Conservation (phyloP, 2,329 filamentous ascomycete species). For the Aspergillus sclerotialis region DNA sequence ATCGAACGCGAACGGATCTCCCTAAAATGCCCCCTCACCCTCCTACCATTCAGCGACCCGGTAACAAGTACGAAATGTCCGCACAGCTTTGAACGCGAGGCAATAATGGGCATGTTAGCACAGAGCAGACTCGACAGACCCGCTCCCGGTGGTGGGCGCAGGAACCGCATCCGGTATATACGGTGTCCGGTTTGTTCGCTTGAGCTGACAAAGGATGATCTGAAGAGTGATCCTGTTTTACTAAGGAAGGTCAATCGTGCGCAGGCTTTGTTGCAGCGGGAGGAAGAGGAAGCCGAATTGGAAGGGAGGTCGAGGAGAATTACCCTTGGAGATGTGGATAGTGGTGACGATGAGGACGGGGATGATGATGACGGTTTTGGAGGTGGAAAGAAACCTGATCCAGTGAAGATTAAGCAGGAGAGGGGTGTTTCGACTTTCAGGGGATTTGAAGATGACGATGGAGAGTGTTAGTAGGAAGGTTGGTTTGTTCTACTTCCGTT, state of each 20-base stretch:
- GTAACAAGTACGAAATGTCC: constrained; percentile 44
- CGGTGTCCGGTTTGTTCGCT: constrained; percentile 39
- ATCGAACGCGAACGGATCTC: constrained; percentile 40
- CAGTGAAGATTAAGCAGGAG: neutral
- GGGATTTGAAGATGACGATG: too few species aligned
- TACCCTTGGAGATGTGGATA: constrained; percentile 6
- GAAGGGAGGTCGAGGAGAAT: constrained; percentile 6
- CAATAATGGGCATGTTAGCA: constrained; percentile 39
- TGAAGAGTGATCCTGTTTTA: constrained; percentile 35
- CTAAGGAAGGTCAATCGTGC: constrained; percentile 31
- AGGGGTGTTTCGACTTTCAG: too few species aligned
- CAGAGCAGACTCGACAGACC: constrained; percentile 22
- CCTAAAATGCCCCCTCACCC: constrained; percentile 43
- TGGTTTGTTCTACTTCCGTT: too few species aligned
- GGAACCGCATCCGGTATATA: constrained; percentile 16
- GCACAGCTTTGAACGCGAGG: constrained; percentile 43
- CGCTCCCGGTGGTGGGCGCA: constrained; percentile 12
- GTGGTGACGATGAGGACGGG: constrained; percentile 1
- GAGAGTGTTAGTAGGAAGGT: too few species aligned
- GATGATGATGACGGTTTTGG: too few species aligned
- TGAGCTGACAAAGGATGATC: constrained; percentile 28
- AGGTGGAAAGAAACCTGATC: neutral
- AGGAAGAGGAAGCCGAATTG: constrained; percentile 25
- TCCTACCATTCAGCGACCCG: constrained; percentile 39
- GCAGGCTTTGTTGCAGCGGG: constrained; percentile 17